phyloP scores from a whole-genome alignment of 805 yeast genomes.

The Ogataea pignaliae region DNA sequence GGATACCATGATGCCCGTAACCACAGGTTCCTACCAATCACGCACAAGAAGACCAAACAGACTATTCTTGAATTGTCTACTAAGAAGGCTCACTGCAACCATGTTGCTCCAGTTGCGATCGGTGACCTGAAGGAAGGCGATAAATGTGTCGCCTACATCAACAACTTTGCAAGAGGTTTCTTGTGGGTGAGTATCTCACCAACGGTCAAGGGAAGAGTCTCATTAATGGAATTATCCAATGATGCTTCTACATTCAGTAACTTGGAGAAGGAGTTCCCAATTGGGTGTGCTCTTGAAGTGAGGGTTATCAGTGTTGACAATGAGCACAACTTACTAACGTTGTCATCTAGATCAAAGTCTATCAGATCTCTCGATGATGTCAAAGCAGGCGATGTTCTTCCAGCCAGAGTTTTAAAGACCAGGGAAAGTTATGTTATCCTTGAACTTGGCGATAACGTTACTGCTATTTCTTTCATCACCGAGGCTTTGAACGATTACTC shows the following conservation, averaged over 20 bases:
- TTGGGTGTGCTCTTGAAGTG: conserved; percentile 67
- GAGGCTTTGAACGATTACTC: conserved; percentile 74
- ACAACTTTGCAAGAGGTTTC: conserved; percentile 54
- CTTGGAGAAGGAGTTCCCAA: conserved; percentile 55
- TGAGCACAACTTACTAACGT: conserved; percentile 45
- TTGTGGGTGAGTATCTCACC: conserved; percentile 73
- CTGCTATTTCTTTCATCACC: conserved; percentile 64
- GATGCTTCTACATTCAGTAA: conserved; percentile 45
- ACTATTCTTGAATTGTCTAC: conserved; percentile 62
- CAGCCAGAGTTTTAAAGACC: conserved; percentile 60
- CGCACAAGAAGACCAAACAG: conserved; percentile 53
- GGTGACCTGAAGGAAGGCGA: conserved; percentile 46
- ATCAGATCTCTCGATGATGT: conserved; percentile 45
- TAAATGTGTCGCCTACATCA: conserved; percentile 56
- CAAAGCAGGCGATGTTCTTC: conserved; percentile 48
- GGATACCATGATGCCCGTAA: conserved; percentile 73
- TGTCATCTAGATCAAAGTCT: conserved; percentile 43
- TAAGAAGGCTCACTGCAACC: conserved; percentile 31
- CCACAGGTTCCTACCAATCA: conserved; percentile 62
- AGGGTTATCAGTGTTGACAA: conserved; percentile 49
- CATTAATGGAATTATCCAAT: conserved; percentile 58
- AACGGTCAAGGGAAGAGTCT: conserved; percentile 57
- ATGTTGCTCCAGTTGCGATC: conserved; percentile 31
- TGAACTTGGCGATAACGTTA: conserved; percentile 58
- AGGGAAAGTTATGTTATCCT: conserved; percentile 59